Evolutionary conservation across 495 filamentous ascomycete species (phyloP).

Genomic region (Penicillium waksmanii): DNA sequence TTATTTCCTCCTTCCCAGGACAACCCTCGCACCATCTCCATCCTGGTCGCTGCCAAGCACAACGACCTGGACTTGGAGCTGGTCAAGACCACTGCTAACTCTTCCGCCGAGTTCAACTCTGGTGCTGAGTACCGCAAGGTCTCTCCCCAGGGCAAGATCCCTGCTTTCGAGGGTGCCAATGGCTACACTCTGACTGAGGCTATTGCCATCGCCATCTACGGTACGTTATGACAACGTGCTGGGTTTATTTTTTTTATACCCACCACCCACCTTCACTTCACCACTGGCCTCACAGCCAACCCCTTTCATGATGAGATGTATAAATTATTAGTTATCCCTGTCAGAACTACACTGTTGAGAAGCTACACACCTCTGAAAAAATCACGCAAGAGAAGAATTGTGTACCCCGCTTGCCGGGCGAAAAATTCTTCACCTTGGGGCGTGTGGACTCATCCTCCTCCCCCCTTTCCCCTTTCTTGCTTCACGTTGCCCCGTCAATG

Average conservation of each 20-base stretch:
- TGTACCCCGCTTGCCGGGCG: constrained; percentile 38
- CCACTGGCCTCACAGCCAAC: background rate
- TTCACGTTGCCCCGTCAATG: constrained; percentile 18
- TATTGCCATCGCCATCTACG: constrained; percentile 95
- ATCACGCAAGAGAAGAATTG: constrained; percentile 22
- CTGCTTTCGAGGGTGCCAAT: constrained; percentile 90
- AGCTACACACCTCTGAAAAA: constrained; percentile 60
- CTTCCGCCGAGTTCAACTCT: constrained; percentile 39
- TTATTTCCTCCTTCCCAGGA: constrained; percentile 52
- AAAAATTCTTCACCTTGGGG: constrained; percentile 23
- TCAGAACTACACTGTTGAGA: constrained; percentile 84
- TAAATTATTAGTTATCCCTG: constrained; percentile 90
- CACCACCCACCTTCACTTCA: constrained; percentile 4
- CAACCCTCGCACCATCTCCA: constrained; percentile 86
- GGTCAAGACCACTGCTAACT: constrained; percentile 63
- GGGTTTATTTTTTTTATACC: constrained; percentile 14
- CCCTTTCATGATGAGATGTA: constrained; percentile 75
- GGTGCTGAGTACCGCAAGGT: constrained; percentile 77
- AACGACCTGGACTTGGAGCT: constrained; percentile 90
- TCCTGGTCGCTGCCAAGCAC: constrained; percentile 91
- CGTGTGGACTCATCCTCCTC: constrained; percentile 13
- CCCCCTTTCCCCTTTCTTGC: constrained; percentile 17
- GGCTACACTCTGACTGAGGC: constrained; percentile 86
- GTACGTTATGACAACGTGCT: constrained; percentile 61
- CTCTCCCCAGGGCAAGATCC: constrained; percentile 87